Conservation (phyloP, 2,329 filamentous ascomycete species). For the Aphanoascus verrucosus region DNA sequence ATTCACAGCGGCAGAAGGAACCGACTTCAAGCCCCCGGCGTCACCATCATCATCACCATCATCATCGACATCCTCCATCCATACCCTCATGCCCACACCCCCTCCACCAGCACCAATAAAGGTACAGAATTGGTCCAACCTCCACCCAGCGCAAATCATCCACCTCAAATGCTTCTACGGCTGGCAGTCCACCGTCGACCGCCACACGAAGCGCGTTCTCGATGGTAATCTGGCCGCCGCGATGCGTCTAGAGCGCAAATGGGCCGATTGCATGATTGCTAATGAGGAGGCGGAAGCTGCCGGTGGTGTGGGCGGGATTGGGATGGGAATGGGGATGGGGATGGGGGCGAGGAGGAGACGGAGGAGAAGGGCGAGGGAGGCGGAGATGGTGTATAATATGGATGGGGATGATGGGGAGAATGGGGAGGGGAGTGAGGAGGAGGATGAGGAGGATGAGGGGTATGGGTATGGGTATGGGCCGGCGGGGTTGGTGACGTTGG, state of each 20-base stretch:
- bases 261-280: slow-evolving; percentile 89
- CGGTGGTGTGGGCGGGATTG: too few relatives aligned
- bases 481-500: slow-evolving; percentile 30
- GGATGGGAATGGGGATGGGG: too few relatives aligned
- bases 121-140: slow-evolving; percentile 29
- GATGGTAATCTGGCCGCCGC: slow-evolving; percentile 65
- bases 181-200: slow-evolving; percentile 89
- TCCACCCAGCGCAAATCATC: slow-evolving; percentile 69
- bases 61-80: slow-evolving; percentile 7
- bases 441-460: slow-evolving; percentile 56
- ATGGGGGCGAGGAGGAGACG: slow-evolving; percentile 58
- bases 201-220: slow-evolving; percentile 79
- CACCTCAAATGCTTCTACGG: slow-evolving; percentile 87
- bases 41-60: slow-evolving; percentile 1
- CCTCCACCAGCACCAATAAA: slow-evolving; percentile 11
- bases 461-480: slow-evolving; percentile 24
- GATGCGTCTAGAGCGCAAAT: slow-evolving; percentile 71
- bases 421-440: slow-evolving; percentile 66
- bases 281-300: slow-evolving; percentile 66
- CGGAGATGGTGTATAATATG: slow-evolving; percentile 65
- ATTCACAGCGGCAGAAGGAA: slow-evolving; percentile 21
- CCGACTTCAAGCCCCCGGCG: not conserved
- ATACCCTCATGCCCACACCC: not conserved
- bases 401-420: slow-evolving; percentile 82
- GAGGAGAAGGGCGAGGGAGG: slow-evolving; percentile 62